Percentiles rank a stretch among this genome's conserved stretches.
Conservation (phyloP, 1,284 basidiomycete genomes). For the Marasmius oreades region DNA sequence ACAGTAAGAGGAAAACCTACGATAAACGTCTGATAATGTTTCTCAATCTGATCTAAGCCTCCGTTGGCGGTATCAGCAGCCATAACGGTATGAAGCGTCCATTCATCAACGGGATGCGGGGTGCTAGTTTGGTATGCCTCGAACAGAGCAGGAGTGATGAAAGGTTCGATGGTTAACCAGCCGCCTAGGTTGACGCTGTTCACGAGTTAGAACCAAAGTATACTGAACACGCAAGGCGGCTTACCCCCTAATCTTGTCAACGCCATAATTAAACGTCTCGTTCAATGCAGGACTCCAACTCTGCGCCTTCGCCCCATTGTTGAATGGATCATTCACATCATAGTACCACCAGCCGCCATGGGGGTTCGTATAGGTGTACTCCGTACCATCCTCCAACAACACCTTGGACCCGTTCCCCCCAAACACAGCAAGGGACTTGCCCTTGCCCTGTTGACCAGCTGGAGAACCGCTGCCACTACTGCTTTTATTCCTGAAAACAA, state of each 20-base stretch:
- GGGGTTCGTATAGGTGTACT: slow-evolving; percentile 71
- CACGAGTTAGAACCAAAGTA: not conserved
- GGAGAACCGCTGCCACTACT: slow-evolving; percentile 10
- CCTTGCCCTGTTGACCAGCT: not conserved
- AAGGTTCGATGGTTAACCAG: slow-evolving; percentile 90
- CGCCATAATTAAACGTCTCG: slow-evolving; percentile 78
- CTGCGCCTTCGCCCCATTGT: slow-evolving; percentile 72
- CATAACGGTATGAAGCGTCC: slow-evolving; percentile 63
- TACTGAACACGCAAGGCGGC: slow-evolving; percentile 23
- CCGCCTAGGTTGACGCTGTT: slow-evolving; percentile 87
- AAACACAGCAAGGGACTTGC: slow-evolving; percentile 34
- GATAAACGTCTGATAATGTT: slow-evolving; percentile 89
- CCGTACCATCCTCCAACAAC: slow-evolving; percentile 68
- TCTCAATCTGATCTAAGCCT: slow-evolving; percentile 66
- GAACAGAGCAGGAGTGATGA: slow-evolving; percentile 74
- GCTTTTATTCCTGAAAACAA: slow-evolving; percentile 2
- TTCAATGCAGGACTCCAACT: slow-evolving; percentile 83
- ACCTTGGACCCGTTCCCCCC: slow-evolving; percentile 72
- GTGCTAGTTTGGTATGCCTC: slow-evolving; percentile 63
- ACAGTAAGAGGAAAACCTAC: slow-evolving; percentile 38
- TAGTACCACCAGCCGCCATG: slow-evolving; percentile 78
- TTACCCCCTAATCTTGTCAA: slow-evolving; percentile 74
- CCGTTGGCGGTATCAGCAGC: slow-evolving; percentile 58
- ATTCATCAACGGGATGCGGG: slow-evolving; percentile 75
- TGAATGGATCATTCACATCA: slow-evolving; percentile 77